Percentiles rank a stretch among this genome's conserved stretches.
phyloP scores from a whole-genome alignment of 2,329 filamentous ascomycete species.

The Lanzia echinophila region DNA sequence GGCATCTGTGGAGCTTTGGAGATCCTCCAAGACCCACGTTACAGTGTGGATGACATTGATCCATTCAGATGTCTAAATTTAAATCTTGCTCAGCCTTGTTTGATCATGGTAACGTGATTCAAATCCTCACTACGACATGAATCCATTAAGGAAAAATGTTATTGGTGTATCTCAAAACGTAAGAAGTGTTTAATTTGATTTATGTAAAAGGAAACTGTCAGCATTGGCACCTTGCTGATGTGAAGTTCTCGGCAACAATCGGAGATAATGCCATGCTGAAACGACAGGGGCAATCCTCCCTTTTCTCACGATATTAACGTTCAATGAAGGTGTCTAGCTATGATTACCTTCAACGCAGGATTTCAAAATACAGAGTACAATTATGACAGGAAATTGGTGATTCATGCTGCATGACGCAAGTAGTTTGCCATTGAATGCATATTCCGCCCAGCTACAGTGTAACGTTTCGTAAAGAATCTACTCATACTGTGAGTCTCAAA shows the following conservation, averaged over 20 bases:
- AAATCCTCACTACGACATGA: background rate
- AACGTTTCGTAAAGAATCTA: too few species aligned
- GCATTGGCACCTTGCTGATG: too few species aligned
- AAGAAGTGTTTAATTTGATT: background rate
- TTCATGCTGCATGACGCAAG: too few species aligned
- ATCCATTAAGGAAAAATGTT: background rate
- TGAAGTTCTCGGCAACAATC: background rate
- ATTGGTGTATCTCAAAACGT: background rate
- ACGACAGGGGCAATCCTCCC: background rate
- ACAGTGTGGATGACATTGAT: background rate
- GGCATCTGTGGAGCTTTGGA: background rate
- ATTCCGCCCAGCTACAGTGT: too few species aligned
- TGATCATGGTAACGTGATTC: background rate
- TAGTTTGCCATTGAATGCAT: too few species aligned
- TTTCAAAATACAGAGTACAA: too few species aligned
- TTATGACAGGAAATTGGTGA: too few species aligned
- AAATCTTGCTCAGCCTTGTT: background rate
- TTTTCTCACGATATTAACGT: background rate
- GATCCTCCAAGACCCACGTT: background rate
- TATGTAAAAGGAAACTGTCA: background rate
- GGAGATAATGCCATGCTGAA: background rate
- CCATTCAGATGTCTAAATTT: background rate
- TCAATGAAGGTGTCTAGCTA: background rate
- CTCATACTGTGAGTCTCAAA: too few species aligned
- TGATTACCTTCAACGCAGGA: background rate